phyloP scores from a whole-genome alignment of 495 filamentous ascomycete species.

The Xylaria longipes region DNA sequence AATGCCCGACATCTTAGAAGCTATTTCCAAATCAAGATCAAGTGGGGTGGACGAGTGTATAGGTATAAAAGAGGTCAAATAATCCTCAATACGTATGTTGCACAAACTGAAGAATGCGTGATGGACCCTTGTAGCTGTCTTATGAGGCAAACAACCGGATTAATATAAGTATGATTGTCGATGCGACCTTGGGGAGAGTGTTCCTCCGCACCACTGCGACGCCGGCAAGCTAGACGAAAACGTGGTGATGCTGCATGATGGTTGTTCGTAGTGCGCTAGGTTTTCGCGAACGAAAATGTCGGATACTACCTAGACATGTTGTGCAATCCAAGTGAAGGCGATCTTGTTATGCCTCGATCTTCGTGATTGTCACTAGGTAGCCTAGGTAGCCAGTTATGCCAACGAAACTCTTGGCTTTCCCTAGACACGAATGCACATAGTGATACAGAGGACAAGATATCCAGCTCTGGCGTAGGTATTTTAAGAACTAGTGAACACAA shows the following conservation, averaged over 20 bases:
- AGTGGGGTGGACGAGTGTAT: neutral
- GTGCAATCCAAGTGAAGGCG: conserved; percentile 9
- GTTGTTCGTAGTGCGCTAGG: neutral
- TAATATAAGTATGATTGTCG: neutral
- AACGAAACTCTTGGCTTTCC: neutral
- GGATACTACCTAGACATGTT: conserved; percentile 11
- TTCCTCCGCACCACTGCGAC: neutral
- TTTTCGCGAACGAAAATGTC: neutral
- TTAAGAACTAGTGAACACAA: neutral
- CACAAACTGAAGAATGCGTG: conserved; percentile 1
- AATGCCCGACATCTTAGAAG: neutral
- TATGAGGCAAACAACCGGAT: neutral
- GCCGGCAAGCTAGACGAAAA: neutral
- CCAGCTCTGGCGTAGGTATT: neutral
- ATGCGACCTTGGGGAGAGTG: conserved; percentile 8
- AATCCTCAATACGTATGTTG: neutral
- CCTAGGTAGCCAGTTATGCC: neutral
- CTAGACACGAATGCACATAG: neutral
- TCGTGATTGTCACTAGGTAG: neutral
- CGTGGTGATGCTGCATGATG: conserved; percentile 6
- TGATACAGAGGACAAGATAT: neutral
- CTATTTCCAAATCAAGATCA: neutral
- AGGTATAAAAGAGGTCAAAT: neutral
- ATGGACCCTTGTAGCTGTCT: neutral
- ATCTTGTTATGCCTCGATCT: neutral